Evolutionary conservation across 805 yeast species (phyloP), one percentile per base, ranked within the genome.

Genomic region (Metschnikowia proteae): DNA sequence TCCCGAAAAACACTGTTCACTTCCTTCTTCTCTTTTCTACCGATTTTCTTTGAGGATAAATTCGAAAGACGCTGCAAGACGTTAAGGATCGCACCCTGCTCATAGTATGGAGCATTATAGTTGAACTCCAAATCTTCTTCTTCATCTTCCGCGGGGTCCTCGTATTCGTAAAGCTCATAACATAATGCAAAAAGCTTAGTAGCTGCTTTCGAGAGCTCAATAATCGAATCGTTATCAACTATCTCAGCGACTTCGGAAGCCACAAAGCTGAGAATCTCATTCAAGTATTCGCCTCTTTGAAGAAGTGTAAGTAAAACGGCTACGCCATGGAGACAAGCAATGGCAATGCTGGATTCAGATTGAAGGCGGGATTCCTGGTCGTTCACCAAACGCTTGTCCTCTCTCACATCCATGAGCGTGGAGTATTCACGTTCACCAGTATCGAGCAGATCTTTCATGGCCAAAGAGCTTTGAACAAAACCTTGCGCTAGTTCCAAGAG

Each of bases 11-110:
- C 71, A 0, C 87, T 77, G 52, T 80, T 79, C 26, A 80, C 70
- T 34, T 78, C 81, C 50, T 76, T 77, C 60, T 81, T 83, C 52
- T 82, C 87, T 58, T 79, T 81, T 55, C 84, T 84, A 27, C 84
- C 77, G 3, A 82, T 60, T 45, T 74, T 79, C 49, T 82, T 82
- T 4, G 83, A 70, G 0, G 86, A 78, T 23, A 78, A 74, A 38
- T 73, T 75, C 1, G 79, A 66, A 38, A 83, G 66, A 32, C 72
- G 65, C 26, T 69, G 67, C 29, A 80, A 61, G 3, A 68, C 68
- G 22, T 63, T 58, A 29, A 68, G 61, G 7, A 82, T 57, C 26
- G 75, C 76, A 43, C 75, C 81, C 30, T 73, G 75, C 52, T 82
- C 84, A 46, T 71, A 67, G 60, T 78, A 81, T 2, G 86, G 86